Percentiles rank a stretch among this genome's conserved stretches.
These are phyloP conservation scores for Neofusicoccum sp. DNA, from an alignment of 2,329 filamentous ascomycete genomes.

Conservation along the genomic window DNA sequence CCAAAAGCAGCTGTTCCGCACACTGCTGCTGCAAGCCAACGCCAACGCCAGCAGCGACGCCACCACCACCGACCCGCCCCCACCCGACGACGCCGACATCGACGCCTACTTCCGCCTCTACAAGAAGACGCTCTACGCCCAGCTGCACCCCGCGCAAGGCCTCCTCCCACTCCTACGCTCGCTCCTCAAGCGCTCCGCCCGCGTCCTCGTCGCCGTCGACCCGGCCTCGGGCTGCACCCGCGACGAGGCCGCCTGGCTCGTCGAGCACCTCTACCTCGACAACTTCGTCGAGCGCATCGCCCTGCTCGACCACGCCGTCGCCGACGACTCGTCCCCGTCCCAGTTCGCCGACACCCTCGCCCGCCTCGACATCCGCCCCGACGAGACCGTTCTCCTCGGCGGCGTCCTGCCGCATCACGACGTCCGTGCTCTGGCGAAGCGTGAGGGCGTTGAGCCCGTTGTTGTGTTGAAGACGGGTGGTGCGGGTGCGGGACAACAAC, in stretches of 20 bases:
- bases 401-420: constrained; percentile 5
- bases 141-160: constrained; percentile 8
- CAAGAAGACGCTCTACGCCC: constrained; percentile 17
- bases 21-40: neutral
- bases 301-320: neutral
- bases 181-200: neutral
- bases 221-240: neutral
- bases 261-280: constrained; percentile 16
- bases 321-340: too few relatives aligned
- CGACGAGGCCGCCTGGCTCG: constrained; percentile 12
- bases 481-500: neutral
- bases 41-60: neutral
- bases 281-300: constrained; percentile 17
- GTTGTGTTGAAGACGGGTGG: neutral
- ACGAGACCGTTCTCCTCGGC: constrained; percentile 4
- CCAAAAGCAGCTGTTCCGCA: neutral
- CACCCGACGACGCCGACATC: neutral
- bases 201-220: constrained; percentile 1
- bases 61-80: neutral
- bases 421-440: neutral
- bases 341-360: constrained; percentile 3
- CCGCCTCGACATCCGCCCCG: neutral
- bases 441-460: neutral
- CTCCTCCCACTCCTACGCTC: constrained; percentile 9
- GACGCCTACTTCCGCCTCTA: constrained; percentile 13